A percentile compares a stretch with the other conserved stretches of the same genome.
These are phyloP conservation scores for Pleurotus salmoneostramineus DNA, from an alignment of 768 basidiomycete genomes.

Conservation along the genomic window DNA sequence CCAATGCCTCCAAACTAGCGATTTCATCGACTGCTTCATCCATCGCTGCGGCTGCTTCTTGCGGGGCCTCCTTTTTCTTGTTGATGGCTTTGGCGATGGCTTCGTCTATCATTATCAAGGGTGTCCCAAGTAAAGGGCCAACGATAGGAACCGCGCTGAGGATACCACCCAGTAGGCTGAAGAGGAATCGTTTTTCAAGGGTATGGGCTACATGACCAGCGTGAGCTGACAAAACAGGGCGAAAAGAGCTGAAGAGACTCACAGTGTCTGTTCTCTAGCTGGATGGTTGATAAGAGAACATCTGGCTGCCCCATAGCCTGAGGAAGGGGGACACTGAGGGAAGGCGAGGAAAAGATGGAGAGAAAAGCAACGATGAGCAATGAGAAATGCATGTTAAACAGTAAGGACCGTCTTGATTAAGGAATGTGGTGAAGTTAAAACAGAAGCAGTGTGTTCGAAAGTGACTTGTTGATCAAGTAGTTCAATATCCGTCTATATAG, in stretches of 20 bases:
- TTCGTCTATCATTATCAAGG: neutral
- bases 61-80: neutral
- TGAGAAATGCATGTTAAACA: neutral
- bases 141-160: neutral
- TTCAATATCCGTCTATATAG: too few species aligned
- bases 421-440: neutral
- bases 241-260: neutral
- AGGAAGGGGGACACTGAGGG: neutral
- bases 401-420: neutral
- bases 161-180: neutral
- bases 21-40: neutral
- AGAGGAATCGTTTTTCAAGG: neutral
- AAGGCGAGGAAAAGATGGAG: neutral
- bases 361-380: neutral
- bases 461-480: neutral
- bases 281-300: too few species aligned
- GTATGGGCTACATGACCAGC: neutral
- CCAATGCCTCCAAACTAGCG: neutral
- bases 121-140: neutral
- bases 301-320: neutral
- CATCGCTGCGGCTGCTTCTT: neutral
- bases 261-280: neutral
- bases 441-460: neutral
- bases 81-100: neutral
- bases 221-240: neutral